Conservation (phyloP, 805 yeast genomes). For the Candida morakotiae region DNA sequence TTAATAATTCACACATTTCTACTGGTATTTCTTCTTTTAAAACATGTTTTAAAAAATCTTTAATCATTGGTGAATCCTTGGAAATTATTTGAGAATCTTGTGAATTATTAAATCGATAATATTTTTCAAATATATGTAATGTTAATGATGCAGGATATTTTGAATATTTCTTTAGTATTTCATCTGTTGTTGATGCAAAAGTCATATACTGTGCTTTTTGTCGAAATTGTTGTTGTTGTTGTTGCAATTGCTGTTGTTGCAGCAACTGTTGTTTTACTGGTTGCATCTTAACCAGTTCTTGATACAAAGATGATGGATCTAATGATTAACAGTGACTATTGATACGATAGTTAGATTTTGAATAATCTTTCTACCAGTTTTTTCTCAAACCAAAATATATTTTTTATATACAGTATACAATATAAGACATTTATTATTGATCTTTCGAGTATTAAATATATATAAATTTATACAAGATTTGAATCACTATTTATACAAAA, state of each 20-base stretch:
- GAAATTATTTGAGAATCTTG: conserved; percentile 77
- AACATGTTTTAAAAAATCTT: conserved; percentile 75
- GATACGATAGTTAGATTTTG: not conserved
- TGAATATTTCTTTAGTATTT: conserved; percentile 71
- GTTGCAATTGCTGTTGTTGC: conserved; percentile 19
- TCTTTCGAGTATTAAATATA: too few relatives aligned
- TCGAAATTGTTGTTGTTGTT: conserved; percentile 17
- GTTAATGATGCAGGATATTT: conserved; percentile 77
- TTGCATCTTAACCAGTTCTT: not conserved
- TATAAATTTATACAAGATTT: not conserved
- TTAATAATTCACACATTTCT: conserved; percentile 81
- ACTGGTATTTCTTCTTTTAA: conserved; percentile 83
- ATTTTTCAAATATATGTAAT: conserved; percentile 88
- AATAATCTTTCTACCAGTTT: not conserved
- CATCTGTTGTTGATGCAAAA: conserved; percentile 69
- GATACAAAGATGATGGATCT: too few relatives aligned
- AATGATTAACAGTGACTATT: not conserved
- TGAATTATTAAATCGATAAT: conserved; percentile 85
- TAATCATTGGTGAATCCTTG: conserved; percentile 69
- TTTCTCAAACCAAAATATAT: not conserved
- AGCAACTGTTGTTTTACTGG: conserved; percentile 5
- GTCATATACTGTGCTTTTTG: conserved; percentile 37
- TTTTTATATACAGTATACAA: not conserved
- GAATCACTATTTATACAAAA: conserved; percentile 35
- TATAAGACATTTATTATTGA: not conserved